Evolutionary conservation across 495 filamentous ascomycete genomes (phyloP).

Genomic region (Penicillium daleae): DNA sequence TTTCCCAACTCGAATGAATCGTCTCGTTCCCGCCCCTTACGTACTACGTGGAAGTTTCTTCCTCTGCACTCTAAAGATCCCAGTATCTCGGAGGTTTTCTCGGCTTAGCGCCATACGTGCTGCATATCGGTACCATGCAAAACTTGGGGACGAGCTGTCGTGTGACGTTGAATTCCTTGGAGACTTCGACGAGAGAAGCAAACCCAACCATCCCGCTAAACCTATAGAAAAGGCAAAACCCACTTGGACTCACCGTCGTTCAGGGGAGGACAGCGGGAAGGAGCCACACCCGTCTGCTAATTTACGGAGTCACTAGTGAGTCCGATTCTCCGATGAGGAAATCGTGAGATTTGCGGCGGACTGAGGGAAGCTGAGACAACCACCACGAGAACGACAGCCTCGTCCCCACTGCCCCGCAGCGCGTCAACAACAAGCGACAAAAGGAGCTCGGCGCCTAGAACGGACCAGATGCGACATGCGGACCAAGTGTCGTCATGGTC

Average conservation of each 20-base stretch:
- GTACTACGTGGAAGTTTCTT: conserved; percentile 7
- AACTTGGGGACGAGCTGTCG: conserved; percentile 13
- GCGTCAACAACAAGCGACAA: conserved; percentile 28
- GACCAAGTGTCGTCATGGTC: not conserved
- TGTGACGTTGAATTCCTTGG: conserved; percentile 17
- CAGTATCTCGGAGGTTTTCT: conserved; percentile 15
- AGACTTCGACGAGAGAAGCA: conserved; percentile 8
- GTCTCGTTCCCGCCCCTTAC: conserved; percentile 14
- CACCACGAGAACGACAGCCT: conserved; percentile 4
- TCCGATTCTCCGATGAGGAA: not conserved
- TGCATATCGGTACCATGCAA: conserved; percentile 27
- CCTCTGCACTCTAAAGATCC: not conserved
- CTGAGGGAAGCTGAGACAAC: not conserved
- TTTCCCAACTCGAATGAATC: not conserved
- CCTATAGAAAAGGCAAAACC: not conserved
- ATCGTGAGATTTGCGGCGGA: not conserved
- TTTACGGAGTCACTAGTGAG: not conserved
- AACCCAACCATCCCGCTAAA: conserved; percentile 2
- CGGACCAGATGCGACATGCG: conserved; percentile 8
- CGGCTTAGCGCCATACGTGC: conserved; percentile 20
- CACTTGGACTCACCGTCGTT: not conserved
- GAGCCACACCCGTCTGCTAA: conserved; percentile 6
- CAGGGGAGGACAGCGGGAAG: conserved; percentile 3
- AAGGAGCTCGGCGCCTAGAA: conserved; percentile 17
- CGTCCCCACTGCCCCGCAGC: conserved; percentile 22